phyloP scores from a whole-genome alignment of 306 rosid species.

The Vicia sativa region DNA sequence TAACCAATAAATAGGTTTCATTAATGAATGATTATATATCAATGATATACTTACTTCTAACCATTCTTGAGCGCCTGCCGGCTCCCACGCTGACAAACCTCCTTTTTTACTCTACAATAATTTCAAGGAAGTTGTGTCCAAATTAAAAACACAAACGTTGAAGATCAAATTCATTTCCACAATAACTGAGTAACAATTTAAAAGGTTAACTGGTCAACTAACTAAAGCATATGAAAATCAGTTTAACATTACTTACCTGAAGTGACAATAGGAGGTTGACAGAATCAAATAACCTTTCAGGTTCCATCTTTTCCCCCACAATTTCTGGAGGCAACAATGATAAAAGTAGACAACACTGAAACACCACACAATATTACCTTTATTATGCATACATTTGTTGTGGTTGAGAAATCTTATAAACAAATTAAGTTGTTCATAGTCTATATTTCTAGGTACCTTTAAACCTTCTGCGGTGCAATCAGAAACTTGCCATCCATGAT shows the following conservation, averaged over 20 bases:
- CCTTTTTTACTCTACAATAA: slow-evolving; percentile 72
- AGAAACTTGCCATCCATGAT: slow-evolving; percentile 93
- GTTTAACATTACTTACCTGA: slow-evolving; percentile 49
- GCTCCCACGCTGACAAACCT: slow-evolving; percentile 82
- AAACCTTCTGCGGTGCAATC: slow-evolving; percentile 83
- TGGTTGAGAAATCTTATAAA: not conserved
- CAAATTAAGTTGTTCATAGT: not conserved
- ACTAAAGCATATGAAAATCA: not conserved
- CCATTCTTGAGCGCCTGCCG: slow-evolving; percentile 62
- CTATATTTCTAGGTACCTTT: slow-evolving; percentile 48
- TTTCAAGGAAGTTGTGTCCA: not conserved
- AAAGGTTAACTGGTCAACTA: not conserved
- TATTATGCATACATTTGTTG: not conserved
- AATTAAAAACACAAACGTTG: slow-evolving; percentile 9
- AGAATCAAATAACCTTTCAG: slow-evolving; percentile 58
- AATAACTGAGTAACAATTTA: too few relatives aligned
- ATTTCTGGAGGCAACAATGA: slow-evolving; percentile 60
- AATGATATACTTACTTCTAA: slow-evolving; percentile 54
- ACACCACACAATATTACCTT: not conserved
- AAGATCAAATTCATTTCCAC: not conserved
- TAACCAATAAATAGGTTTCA: not conserved
- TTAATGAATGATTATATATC: not conserved
- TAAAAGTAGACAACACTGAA: slow-evolving; percentile 68
- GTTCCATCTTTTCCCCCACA: slow-evolving; percentile 74
- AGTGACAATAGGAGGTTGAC: slow-evolving; percentile 65